A percentile compares a stretch with the other conserved stretches of the same genome.
phyloP scores from a whole-genome alignment of 1,139 yeast genomes.

The Blastobotrys indianensis region DNA sequence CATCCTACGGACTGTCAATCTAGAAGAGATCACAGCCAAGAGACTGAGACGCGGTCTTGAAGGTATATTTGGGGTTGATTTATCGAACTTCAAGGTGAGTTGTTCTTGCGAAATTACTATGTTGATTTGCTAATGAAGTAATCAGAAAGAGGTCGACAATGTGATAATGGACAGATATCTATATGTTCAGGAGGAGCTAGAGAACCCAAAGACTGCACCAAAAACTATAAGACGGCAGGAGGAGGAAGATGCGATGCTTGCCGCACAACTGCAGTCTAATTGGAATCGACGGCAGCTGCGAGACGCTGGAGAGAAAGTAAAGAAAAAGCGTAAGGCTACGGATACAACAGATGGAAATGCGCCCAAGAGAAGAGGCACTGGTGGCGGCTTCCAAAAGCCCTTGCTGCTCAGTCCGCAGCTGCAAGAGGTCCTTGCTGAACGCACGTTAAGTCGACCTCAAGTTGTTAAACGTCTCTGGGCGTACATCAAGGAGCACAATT shows the following conservation, averaged over 20 bases:
- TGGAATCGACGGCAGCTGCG: slow-evolving; percentile 22
- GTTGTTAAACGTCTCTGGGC: slow-evolving; percentile 71
- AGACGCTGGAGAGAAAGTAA: slow-evolving; percentile 3
- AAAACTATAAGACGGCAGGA: slow-evolving; percentile 21
- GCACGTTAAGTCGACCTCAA: slow-evolving; percentile 59
- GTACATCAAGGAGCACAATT: slow-evolving; percentile 55
- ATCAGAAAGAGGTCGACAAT: slow-evolving; percentile 51
- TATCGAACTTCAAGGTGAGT: slow-evolving; percentile 40
- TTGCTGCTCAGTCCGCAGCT: slow-evolving; percentile 48
- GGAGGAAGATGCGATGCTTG: slow-evolving; percentile 41
- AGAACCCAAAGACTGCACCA: slow-evolving; percentile 20
- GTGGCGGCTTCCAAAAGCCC: slow-evolving; percentile 22
- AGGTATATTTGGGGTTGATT: slow-evolving; percentile 55
- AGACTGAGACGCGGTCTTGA: slow-evolving; percentile 65
- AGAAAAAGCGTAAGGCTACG: slow-evolving; percentile 6
- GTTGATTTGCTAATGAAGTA: neutral
- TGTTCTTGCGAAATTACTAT: neutral
- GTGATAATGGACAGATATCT: slow-evolving; percentile 58
- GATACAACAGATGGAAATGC: slow-evolving; percentile 8
- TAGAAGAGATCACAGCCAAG: slow-evolving; percentile 67
- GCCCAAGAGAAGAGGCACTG: slow-evolving; percentile 14
- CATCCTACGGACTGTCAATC: slow-evolving; percentile 65
- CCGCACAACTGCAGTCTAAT: slow-evolving; percentile 42
- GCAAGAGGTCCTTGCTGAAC: slow-evolving; percentile 40
- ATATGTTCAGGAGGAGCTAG: slow-evolving; percentile 31